Conservation (phyloP, 2,329 filamentous ascomycete species). For the Tolypocladium capitatum region DNA sequence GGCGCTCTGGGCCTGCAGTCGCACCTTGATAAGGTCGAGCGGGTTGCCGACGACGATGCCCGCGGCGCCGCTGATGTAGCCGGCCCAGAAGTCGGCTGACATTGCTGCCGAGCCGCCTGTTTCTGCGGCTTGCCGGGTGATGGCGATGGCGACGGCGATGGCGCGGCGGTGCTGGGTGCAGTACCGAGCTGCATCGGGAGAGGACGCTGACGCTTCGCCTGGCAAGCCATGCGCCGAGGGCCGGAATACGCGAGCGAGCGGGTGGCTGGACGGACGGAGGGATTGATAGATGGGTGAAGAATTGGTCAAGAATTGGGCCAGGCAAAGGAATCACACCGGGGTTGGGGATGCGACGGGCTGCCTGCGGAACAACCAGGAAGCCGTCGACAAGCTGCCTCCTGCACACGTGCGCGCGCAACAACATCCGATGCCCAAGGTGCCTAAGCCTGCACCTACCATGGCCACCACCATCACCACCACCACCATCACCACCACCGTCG, state of each 20-base stretch:
- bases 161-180: too few relatives aligned
- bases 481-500: not conserved
- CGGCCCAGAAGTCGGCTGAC: conserved; percentile 88
- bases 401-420: not conserved
- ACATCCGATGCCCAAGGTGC: not conserved
- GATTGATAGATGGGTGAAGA: too few relatives aligned
- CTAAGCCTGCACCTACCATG: not conserved
- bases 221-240: not conserved
- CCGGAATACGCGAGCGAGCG: not conserved
- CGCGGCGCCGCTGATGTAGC: conserved; percentile 74
- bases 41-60: conserved; percentile 86
- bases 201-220: not conserved
- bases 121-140: not conserved
- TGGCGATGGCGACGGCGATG: too few relatives aligned
- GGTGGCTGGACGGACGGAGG: not conserved
- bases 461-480: not conserved
- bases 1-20: conserved; percentile 51
- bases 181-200: not conserved
- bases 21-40: conserved; percentile 51
- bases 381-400: not conserved
- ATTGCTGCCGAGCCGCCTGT: conserved; percentile 28
- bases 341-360: not conserved
- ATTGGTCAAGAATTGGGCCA: too few relatives aligned
- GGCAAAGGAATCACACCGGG: not conserved
- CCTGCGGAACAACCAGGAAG: not conserved